Evolutionary conservation across 495 filamentous ascomycete genomes (phyloP).

Genomic region (Aspergillus sclerotiicarbonarius): DNA sequence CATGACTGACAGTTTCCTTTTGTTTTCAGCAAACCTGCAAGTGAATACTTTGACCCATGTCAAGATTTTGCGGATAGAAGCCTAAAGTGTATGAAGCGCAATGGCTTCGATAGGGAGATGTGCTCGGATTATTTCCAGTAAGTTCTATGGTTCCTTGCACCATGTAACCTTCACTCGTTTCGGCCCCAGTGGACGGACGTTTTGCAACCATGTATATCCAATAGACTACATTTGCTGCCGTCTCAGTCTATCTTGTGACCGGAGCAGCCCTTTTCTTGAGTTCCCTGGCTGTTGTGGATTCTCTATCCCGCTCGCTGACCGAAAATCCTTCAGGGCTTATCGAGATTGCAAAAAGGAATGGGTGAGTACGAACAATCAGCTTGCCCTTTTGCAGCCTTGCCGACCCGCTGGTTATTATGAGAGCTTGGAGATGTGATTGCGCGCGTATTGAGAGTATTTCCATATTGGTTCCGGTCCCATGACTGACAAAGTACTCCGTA

Average conservation of each 20-base stretch:
- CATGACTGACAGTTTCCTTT: slow-evolving; percentile 15
- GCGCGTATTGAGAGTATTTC: not conserved
- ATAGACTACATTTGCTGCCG: not conserved
- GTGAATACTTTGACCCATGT: slow-evolving; percentile 90
- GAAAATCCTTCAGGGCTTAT: slow-evolving; percentile 64
- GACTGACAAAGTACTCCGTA: slow-evolving; percentile 17
- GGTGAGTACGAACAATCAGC: slow-evolving; percentile 52
- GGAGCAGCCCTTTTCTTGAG: not conserved
- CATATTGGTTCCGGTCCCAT: not conserved
- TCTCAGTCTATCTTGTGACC: not conserved
- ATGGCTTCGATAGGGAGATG: slow-evolving; percentile 79
- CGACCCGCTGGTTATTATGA: not conserved
- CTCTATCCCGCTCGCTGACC: slow-evolving; percentile 15
- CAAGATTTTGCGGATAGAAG: slow-evolving; percentile 89
- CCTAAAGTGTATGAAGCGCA: slow-evolving; percentile 81
- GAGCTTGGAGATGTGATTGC: not conserved
- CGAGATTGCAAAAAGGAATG: slow-evolving; percentile 92
- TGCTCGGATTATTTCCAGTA: slow-evolving; percentile 94
- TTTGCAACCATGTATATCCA: not conserved
- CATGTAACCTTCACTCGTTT: not conserved
- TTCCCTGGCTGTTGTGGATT: not conserved
- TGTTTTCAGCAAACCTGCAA: slow-evolving; percentile 66
- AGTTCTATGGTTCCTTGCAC: slow-evolving; percentile 14
- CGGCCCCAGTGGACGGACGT: not conserved
- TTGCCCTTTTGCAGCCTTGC: slow-evolving; percentile 1